Evolutionary conservation across 805 yeast genomes (phyloP).

Genomic region (Spathaspora boniae): DNA sequence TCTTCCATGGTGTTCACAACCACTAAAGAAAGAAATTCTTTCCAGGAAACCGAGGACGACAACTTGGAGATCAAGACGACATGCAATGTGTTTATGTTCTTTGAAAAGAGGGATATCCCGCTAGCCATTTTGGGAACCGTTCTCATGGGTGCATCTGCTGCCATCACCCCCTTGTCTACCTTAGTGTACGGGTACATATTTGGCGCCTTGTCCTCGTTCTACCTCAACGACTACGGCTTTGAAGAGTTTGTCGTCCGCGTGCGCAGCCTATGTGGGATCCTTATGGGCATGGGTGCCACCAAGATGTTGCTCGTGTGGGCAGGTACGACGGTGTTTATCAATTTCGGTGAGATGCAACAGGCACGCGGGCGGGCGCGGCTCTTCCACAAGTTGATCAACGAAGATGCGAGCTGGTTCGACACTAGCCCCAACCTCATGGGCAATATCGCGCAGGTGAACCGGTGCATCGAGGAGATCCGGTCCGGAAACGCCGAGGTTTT

Average conservation of each 20-base stretch:
- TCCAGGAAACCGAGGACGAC: too few relatives aligned
- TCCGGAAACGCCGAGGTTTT: constrained; percentile 64
- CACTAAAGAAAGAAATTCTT: too few relatives aligned
- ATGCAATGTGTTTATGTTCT: constrained; percentile 13
- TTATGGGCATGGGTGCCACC: constrained; percentile 31
- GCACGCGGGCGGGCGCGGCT: constrained; percentile 48
- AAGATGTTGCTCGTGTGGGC: constrained; percentile 43
- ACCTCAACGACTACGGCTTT: constrained; percentile 26
- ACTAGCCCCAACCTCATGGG: constrained; percentile 55
- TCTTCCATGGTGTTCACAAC: too few relatives aligned
- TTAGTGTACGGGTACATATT: constrained; percentile 68
- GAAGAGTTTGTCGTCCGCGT: constrained; percentile 22
- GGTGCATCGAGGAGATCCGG: constrained; percentile 73
- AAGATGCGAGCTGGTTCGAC: constrained; percentile 64
- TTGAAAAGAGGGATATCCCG: constrained; percentile 13
- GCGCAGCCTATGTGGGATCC: constrained; percentile 24
- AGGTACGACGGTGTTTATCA: constrained; percentile 60
- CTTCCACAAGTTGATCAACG: constrained; percentile 41
- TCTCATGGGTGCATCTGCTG: constrained; percentile 49
- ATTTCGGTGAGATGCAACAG: constrained; percentile 70
- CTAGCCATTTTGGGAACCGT: constrained; percentile 21
- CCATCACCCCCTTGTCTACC: constrained; percentile 58
- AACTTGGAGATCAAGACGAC: constrained; percentile 1
- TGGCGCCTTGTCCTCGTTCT: constrained; percentile 23
- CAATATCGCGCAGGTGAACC: constrained; percentile 56